phyloP scores from a whole-genome alignment of 2,329 filamentous ascomycete genomes.

The Diaporthe sp. region DNA sequence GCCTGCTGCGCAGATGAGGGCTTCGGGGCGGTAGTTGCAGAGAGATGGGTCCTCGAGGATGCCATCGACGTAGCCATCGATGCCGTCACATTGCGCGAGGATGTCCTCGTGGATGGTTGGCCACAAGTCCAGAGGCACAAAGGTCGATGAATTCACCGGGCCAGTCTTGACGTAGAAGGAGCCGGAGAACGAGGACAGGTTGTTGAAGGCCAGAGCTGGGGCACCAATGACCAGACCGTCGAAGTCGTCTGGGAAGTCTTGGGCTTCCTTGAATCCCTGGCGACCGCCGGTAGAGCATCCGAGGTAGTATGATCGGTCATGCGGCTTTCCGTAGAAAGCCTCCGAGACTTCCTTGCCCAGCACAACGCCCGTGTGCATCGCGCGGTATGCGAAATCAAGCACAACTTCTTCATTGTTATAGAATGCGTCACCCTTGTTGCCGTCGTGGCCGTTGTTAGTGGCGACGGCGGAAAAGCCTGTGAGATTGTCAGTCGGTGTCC shows the following conservation, averaged over 20 bases:
- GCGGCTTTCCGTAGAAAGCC: slow-evolving; percentile 59
- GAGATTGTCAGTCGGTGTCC: neutral
- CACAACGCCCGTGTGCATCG: slow-evolving; percentile 62
- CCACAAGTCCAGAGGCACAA: slow-evolving; percentile 51
- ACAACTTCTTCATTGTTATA: slow-evolving; percentile 53
- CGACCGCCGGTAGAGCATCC: slow-evolving; percentile 71
- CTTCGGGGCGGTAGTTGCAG: slow-evolving; percentile 56
- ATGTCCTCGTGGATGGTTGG: slow-evolving; percentile 57
- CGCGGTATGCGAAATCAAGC: slow-evolving; percentile 53
- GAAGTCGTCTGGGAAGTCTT: slow-evolving; percentile 67
- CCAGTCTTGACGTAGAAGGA: slow-evolving; percentile 61
- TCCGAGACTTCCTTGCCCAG: slow-evolving; percentile 60
- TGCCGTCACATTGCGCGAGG: slow-evolving; percentile 61
- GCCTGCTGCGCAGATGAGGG: slow-evolving; percentile 43
- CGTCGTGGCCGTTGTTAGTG: slow-evolving; percentile 64
- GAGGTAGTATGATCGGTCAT: slow-evolving; percentile 64
- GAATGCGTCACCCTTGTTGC: slow-evolving; percentile 49
- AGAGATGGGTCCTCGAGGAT: slow-evolving; percentile 61
- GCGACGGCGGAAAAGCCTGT: slow-evolving; percentile 58
- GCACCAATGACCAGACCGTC: slow-evolving; percentile 67
- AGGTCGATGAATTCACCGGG: slow-evolving; percentile 53
- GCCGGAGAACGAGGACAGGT: slow-evolving; percentile 58
- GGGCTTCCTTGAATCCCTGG: slow-evolving; percentile 66
- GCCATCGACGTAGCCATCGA: slow-evolving; percentile 62
- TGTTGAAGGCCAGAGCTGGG: slow-evolving; percentile 63